phyloP scores from a whole-genome alignment of 2,329 filamentous ascomycete species.

The Peltaster fructicola region DNA sequence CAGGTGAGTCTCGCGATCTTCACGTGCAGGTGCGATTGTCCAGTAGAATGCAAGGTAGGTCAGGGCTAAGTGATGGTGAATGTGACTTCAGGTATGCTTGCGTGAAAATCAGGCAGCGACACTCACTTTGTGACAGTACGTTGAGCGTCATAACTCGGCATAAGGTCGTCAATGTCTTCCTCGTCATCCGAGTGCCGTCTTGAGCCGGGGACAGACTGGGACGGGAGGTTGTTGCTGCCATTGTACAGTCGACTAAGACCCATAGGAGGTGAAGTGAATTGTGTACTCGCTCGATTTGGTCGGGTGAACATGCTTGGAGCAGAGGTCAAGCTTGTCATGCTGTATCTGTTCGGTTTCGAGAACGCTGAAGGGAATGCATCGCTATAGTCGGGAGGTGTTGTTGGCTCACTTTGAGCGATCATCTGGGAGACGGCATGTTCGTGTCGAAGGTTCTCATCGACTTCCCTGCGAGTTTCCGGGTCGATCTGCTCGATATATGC shows the following conservation, averaged over 20 bases:
- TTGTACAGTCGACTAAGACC: slow-evolving; percentile 35
- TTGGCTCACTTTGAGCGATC: slow-evolving; percentile 70
- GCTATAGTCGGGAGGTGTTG: slow-evolving; percentile 84
- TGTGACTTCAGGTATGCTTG: neutral
- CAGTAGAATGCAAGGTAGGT: slow-evolving; percentile 1
- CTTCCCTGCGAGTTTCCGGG: slow-evolving; percentile 64
- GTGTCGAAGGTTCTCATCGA: slow-evolving; percentile 70
- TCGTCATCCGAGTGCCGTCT: slow-evolving; percentile 77
- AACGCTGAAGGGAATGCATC: slow-evolving; percentile 56
- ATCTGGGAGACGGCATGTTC: slow-evolving; percentile 53
- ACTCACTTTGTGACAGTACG: slow-evolving; percentile 67
- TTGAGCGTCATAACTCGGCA: slow-evolving; percentile 42
- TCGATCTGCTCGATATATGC: slow-evolving; percentile 83
- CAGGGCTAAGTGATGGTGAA: slow-evolving; percentile 1
- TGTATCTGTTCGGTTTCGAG: slow-evolving; percentile 74
- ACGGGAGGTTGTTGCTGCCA: slow-evolving; percentile 47
- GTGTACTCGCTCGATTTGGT: slow-evolving; percentile 57
- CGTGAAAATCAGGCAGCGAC: slow-evolving; percentile 1
- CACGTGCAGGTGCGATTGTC: too few relatives aligned
- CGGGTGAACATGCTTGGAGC: slow-evolving; percentile 47
- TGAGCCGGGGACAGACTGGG: slow-evolving; percentile 71
- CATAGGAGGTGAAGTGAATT: slow-evolving; percentile 60
- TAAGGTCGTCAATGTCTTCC: slow-evolving; percentile 56
- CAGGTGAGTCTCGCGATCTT: too few relatives aligned
- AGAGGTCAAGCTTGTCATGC: slow-evolving; percentile 70